Evolutionary conservation across 176 grass and related monocot genomes (phyloP), one percentile per base, ranked within the genome.

Genomic region (Zoysia pacifica): DNA sequence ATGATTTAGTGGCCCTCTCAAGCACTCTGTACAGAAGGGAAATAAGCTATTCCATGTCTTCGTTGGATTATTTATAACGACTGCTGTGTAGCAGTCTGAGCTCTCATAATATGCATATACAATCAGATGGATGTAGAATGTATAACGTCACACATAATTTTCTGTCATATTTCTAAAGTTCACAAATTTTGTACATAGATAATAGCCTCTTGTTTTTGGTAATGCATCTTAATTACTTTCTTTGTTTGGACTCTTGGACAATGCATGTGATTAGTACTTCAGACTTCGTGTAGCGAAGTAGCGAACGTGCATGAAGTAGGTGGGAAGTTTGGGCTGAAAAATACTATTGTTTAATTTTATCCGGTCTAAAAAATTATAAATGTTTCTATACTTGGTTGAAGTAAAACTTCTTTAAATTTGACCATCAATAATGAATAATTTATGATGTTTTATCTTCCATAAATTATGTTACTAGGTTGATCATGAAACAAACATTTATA

Each of bases 1-100:
- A 14, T 0, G 13, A 65, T 60, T 49, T 60, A 68, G 15, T 28
- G 42, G 51, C 4, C 9, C 36, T 12, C 28, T 28, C 28, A 28
- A 28, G 28, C 28, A 28, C 35, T 60, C 52, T 40, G 11, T 75
- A 64, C 41, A 69, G 81, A 80, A 56, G 76, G 43, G 11, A 62
- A 51, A 73, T 37, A 79, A 61, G 44, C 10, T n/a, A 50, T 50
- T 19, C n/a, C 10, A 14, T 44, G 37, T 44, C 5, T 73, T 43
- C 55, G 6, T 2, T 19, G 55, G 55, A 59, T 20, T 59, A 20
- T 19, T 59, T 59, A 59, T 20, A n/a, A 59, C 55, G 18, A 59
- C 2, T 20, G 18, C 16, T 59, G 18, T 59, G 55, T 9, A 7
- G 16, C 55, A 59, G 55, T 61, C 37, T 69, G 74, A 61, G 19